Base-by-base conservation (phyloP, 768 basidiomycete species). In the Paxillus rubicundulus region DNA sequence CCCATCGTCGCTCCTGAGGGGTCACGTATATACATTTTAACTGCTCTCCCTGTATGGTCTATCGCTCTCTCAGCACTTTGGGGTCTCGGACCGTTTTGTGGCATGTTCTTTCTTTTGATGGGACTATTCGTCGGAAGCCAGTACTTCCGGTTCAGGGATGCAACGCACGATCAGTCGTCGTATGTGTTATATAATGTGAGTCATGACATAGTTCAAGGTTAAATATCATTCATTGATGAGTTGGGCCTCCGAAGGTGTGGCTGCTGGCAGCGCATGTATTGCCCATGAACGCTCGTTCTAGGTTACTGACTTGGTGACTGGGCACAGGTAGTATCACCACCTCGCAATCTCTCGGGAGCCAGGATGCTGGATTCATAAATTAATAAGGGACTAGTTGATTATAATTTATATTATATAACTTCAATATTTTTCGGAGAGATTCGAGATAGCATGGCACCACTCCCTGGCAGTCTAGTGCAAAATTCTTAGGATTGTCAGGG, bases 1-100 rank as follows among this genome's bases (percentile, higher is more conserved):
- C 69, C 72, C 4, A 63, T 72, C 27, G 47, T 60, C 16, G 49
- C 55, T 0, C 60, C 56, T 1, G 48, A 62, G 43, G 57, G 52
- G 12, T 63, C 59, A 5, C 51, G 50, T 2, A n/a, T 50, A 5
- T 50, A 49, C 18, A 61, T 61, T 17, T 40, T 52, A 20, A 20
- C 54, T 12, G 59, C 32, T n/a, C 50, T 61, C 9, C 51, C 55
- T 1, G 5, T 54, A 40, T 56, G 55, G 55, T 60, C 59, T 2
- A 34, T 56, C 20, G 46, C 33, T 0, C 49, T 57, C 13, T 21
- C 50, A 1, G 16, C 41, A 1, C 3, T 60, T 27, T 57, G 48
- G 55, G 55, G 45, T 8, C 32, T 61, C 9, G 55, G 50, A 16
- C 51, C 47, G 7, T 10, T 60, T 5, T 57, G 47, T 37, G 46